Evolutionary conservation across 495 filamentous ascomycete species (phyloP), one percentile per base, ranked within the genome.

Genomic region (Neurospora sp.): DNA sequence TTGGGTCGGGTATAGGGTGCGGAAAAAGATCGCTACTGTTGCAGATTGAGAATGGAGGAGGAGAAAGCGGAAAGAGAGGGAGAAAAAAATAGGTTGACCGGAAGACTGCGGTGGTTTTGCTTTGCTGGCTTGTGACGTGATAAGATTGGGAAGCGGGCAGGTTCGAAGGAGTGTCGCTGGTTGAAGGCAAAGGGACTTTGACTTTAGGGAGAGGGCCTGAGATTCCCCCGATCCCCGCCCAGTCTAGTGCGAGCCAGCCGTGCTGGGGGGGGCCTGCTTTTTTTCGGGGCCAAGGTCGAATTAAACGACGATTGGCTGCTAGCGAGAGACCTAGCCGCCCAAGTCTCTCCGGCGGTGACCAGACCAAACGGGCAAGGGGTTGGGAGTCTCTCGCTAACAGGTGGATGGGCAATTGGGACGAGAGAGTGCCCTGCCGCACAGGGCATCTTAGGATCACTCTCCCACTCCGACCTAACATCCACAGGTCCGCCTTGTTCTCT

Each of bases 61-160:
- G 61, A 65, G 71, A 69, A 35, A 65, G 48, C 18, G 40, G 37
- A 70, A 71, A 10, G 69, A 70, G 40, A 38, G 48, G 59, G 31
- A 69, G 35, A 73, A 71, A 53, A 70, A 70, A 72, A 69, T 74
- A 48, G 71, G 37, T 72, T 72, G 39, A 72, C 73, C 59, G 68
- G 59, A 72, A 70, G 59, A 69, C 69, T 40, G 22, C 53, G 53
- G 53, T 65, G 53, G 53, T 65, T 65, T 75, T 80, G 78, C 76
- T 75, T 79, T 80, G 74, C 72, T 80, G 76, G 78, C 73, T 79
- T 79, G 76, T 77, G 76, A 78, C 79, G 78, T 75, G 77, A 79
- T 74, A 72, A 73, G 72, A 70, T 75, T 68, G 71, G 68, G 41
- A 71, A 69, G 73, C 41, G 72, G 71, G 68, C 69, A 74, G 72